phyloP scores from a whole-genome alignment of 495 filamentous ascomycete genomes.

The Aspergillus steynii region DNA sequence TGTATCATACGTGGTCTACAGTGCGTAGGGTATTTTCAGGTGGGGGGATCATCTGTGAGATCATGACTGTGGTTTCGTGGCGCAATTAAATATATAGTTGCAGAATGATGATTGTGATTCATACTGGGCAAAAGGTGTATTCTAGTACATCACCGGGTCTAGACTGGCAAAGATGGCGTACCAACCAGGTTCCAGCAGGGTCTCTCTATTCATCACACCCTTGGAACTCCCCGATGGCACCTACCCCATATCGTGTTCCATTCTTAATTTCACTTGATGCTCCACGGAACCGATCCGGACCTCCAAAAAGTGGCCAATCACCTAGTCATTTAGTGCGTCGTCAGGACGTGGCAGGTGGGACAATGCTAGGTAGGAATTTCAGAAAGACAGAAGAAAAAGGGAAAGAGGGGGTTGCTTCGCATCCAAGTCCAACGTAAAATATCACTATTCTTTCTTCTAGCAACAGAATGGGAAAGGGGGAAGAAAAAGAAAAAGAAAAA shows the following conservation, averaged over 20 bases:
- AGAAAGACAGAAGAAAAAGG: slow-evolving; percentile 9
- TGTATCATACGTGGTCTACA: not conserved
- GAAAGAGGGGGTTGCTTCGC: too few species aligned
- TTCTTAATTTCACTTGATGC: slow-evolving; percentile 2
- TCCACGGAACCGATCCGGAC: slow-evolving; percentile 6
- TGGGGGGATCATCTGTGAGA: not conserved
- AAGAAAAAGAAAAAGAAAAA: slow-evolving; percentile 7
- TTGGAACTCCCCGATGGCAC: too few species aligned
- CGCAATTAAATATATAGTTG: not conserved
- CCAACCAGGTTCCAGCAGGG: too few species aligned
- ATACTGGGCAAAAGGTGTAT: not conserved
- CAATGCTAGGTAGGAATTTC: slow-evolving; percentile 5
- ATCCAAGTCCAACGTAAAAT: too few species aligned
- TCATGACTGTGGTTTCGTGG: not conserved
- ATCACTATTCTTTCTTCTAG: not conserved
- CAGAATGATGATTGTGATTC: not conserved
- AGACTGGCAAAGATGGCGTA: not conserved
- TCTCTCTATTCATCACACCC: too few species aligned
- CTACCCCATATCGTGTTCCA: not conserved
- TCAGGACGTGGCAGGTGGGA: slow-evolving; percentile 29
- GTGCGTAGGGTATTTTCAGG: not conserved
- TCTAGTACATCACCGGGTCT: not conserved
- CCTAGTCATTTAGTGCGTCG: slow-evolving; percentile 12
- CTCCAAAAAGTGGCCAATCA: slow-evolving; percentile 14
- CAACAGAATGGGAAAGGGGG: not conserved